phyloP scores from a whole-genome alignment of 495 filamentous ascomycete genomes.

The Tuber borchii region DNA sequence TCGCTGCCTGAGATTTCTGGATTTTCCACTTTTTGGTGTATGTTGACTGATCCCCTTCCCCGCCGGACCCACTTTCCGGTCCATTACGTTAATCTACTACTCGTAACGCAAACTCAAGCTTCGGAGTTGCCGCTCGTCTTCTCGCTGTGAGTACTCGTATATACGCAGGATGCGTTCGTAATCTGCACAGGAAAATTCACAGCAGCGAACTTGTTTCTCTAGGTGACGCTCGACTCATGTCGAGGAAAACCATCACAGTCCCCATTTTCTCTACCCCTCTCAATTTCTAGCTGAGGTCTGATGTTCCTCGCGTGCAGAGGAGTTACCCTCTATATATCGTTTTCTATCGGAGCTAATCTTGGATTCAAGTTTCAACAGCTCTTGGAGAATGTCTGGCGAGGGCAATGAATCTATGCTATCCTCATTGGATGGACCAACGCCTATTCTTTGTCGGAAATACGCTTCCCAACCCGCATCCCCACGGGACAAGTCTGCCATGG shows the following conservation, averaged over 20 bases:
- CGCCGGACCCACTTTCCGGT: too few relatives aligned
- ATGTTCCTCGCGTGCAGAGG: not conserved
- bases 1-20: not conserved
- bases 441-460: not conserved
- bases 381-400: not conserved
- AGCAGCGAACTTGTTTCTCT: not conserved
- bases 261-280: not conserved
- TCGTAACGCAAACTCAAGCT: not conserved
- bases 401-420: not conserved
- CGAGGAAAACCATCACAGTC: not conserved
- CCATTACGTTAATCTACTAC: not conserved
- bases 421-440: not conserved
- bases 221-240: not conserved
- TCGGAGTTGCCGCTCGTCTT: not conserved
- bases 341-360: not conserved
- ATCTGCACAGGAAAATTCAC: not conserved
- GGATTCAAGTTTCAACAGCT: not conserved
- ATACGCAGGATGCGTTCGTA: not conserved
- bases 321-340: not conserved
- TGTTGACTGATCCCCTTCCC: not conserved
- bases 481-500: not conserved
- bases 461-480: not conserved
- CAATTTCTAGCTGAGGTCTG: not conserved
- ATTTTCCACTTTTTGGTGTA: not conserved
- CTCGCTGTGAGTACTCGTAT: not conserved